These are phyloP conservation scores for Fusarium floridanum DNA, from an alignment of 2,329 filamentous ascomycete species.

Conservation along the genomic window DNA sequence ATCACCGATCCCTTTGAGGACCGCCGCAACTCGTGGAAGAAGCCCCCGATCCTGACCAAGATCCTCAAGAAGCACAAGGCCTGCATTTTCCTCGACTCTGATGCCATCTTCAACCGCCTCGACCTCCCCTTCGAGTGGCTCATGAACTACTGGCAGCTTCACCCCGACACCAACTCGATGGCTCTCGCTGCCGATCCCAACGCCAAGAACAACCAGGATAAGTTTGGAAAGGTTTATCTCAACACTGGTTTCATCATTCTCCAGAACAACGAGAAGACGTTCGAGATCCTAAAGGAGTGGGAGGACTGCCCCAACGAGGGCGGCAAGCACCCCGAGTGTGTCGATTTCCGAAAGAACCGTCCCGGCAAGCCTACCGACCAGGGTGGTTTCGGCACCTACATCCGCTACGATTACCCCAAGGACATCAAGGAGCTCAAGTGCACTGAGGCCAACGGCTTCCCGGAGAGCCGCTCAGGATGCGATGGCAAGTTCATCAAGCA, in stretches of 20 bases:
- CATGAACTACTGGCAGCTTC: constrained; percentile 61
- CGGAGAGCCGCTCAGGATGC: constrained; percentile 54
- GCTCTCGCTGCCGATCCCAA: constrained; percentile 58
- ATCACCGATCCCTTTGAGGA: constrained; percentile 53
- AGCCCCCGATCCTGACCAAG: constrained; percentile 57
- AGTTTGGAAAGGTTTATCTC: constrained; percentile 56
- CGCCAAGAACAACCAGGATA: constrained; percentile 55
- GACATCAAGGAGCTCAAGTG: constrained; percentile 58
- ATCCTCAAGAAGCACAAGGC: constrained; percentile 59
- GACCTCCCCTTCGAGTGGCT: constrained; percentile 62
- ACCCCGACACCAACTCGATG: constrained; percentile 55
- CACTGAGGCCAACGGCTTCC: constrained; percentile 59
- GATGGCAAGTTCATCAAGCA: constrained; percentile 58
- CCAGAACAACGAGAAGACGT: constrained; percentile 63
- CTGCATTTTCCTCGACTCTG: constrained; percentile 60
- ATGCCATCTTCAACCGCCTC: constrained; percentile 59
- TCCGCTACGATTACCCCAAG: constrained; percentile 58
- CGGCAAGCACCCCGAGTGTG: constrained; percentile 55
- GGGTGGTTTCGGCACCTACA: constrained; percentile 59
- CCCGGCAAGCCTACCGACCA: constrained; percentile 58
- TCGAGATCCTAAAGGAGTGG: constrained; percentile 64
- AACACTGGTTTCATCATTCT: constrained; percentile 68
- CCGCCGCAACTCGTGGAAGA: constrained; percentile 62
- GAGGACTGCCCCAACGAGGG: constrained; percentile 56
- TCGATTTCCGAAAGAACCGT: constrained; percentile 52